Percentiles rank a stretch among this genome's conserved stretches.
phyloP scores from a whole-genome alignment of 495 filamentous ascomycete genomes.

The Aspergillus coremiiformis region DNA sequence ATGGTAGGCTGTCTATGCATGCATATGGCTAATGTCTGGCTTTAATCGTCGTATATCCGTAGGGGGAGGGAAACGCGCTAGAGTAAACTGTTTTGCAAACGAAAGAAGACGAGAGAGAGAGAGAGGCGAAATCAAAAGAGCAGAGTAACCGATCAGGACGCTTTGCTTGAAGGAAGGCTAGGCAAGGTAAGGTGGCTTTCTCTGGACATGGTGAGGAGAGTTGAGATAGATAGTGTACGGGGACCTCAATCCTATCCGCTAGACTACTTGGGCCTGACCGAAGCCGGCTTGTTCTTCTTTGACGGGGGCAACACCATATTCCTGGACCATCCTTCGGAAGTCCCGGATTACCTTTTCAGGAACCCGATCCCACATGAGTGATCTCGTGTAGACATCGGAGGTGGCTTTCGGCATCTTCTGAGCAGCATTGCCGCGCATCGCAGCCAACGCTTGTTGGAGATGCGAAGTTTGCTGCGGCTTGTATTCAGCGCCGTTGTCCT shows the following conservation, averaged over 20 bases:
- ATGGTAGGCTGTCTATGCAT: conserved; percentile 23
- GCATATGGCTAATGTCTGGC: conserved; percentile 21
- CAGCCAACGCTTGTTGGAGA: conserved; percentile 75
- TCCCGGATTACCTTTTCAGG: conserved; percentile 85
- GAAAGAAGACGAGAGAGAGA: conserved; percentile 5
- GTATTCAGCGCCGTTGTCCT: conserved; percentile 34
- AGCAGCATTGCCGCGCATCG: conserved; percentile 63
- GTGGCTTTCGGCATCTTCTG: conserved; percentile 26
- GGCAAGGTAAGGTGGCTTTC: conserved; percentile 4
- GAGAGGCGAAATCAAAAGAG: conserved; percentile 6
- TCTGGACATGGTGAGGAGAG: conserved; percentile 6
- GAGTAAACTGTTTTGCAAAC: neutral
- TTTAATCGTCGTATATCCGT: conserved; percentile 17
- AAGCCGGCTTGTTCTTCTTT: conserved; percentile 31
- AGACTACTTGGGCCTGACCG: conserved; percentile 23
- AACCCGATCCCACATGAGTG: conserved; percentile 90
- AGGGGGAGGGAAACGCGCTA: conserved; percentile 2
- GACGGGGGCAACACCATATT: conserved; percentile 31
- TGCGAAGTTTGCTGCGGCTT: conserved; percentile 47
- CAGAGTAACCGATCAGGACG: conserved; percentile 9
- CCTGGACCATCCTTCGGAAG: conserved; percentile 82
- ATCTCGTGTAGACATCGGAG: conserved; percentile 81
- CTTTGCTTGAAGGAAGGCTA: conserved; percentile 1
- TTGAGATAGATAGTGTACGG: conserved; percentile 3
- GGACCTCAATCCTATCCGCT: neutral